A percentile compares a stretch with the other conserved stretches of the same genome.
phyloP scores from a whole-genome alignment of 2,329 filamentous ascomycete genomes.

The Diaporthe helianthi region DNA sequence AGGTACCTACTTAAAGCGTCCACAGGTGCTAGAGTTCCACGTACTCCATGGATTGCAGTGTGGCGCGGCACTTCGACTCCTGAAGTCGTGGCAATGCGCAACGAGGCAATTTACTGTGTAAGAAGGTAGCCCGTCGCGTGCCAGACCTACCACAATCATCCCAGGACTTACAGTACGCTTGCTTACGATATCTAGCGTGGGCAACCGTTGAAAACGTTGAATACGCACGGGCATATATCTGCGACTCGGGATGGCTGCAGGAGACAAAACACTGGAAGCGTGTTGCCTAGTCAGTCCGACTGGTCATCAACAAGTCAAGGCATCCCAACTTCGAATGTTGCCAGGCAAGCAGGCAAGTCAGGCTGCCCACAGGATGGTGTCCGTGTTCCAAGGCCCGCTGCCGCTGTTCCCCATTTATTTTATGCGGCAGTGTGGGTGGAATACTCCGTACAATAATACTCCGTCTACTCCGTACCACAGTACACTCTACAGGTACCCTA shows the following conservation, averaged over 20 bases:
- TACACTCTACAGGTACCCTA: no score
- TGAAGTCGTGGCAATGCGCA: no score
- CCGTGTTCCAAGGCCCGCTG: constrained; percentile 6
- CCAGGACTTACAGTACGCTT: no score
- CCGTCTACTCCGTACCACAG: no score
- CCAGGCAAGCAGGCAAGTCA: not conserved
- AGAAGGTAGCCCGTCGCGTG: not conserved
- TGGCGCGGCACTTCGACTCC: not conserved
- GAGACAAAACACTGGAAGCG: not conserved
- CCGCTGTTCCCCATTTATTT: constrained; percentile 5
- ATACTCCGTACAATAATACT: no score
- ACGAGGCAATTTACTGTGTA: not conserved
- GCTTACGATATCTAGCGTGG: not conserved
- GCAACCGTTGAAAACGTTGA: constrained; percentile 1
- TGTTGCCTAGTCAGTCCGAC: not conserved
- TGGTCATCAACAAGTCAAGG: not conserved
- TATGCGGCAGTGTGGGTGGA: not conserved
- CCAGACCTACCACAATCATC: not conserved
- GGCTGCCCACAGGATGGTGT: not conserved
- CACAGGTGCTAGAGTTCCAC: not conserved
- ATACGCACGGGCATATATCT: not conserved
- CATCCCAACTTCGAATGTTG: not conserved
- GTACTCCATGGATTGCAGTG: not conserved
- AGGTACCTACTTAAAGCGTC: no score
- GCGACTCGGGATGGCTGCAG: constrained; percentile 5